Percentiles rank a stretch among this genome's conserved stretches.
Evolutionary conservation across 225 moss, liverwort and hornwort genomes (phyloP).

Genomic region (Neckera pumila): DNA sequence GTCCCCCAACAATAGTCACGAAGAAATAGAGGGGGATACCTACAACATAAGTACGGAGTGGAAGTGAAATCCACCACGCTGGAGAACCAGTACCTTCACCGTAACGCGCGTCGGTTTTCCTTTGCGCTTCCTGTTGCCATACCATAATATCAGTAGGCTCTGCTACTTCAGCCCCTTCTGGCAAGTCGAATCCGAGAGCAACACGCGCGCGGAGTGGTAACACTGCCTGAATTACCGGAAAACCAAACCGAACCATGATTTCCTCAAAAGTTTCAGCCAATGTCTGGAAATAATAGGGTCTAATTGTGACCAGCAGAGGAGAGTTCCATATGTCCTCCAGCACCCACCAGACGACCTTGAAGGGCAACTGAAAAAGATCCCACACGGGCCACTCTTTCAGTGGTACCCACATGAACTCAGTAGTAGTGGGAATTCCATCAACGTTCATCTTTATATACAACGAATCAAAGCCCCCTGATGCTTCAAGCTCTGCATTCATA

Average conservation of each 20-base stretch:
- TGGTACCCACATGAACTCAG: constrained; percentile 87
- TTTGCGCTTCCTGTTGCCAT: constrained; percentile 99
- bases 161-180: constrained; percentile 94
- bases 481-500: constrained; percentile 59
- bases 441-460: constrained; percentile 63
- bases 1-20: constrained; percentile 34
- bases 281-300: constrained; percentile 78
- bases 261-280: constrained; percentile 75
- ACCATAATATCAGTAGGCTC: constrained; percentile 91
- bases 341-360: constrained; percentile 72
- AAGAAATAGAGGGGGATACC: constrained; percentile 76
- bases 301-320: constrained; percentile 41
- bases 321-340: constrained; percentile 92
- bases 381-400: constrained; percentile 63
- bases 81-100: constrained; percentile 96
- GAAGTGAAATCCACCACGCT: constrained; percentile 97
- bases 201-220: constrained; percentile 58
- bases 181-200: constrained; percentile 63
- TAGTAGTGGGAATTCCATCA: constrained; percentile 50
- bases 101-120: constrained; percentile 80
- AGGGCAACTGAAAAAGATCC: constrained; percentile 75
- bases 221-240: constrained; percentile 54
- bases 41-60: constrained; percentile 65
- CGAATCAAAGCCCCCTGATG: constrained; percentile 66
- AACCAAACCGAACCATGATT: constrained; percentile 83